A percentile compares a stretch with the other conserved stretches of the same genome.
phyloP scores from a whole-genome alignment of 305 asterid genomes.

The Ruellia speciosa region DNA sequence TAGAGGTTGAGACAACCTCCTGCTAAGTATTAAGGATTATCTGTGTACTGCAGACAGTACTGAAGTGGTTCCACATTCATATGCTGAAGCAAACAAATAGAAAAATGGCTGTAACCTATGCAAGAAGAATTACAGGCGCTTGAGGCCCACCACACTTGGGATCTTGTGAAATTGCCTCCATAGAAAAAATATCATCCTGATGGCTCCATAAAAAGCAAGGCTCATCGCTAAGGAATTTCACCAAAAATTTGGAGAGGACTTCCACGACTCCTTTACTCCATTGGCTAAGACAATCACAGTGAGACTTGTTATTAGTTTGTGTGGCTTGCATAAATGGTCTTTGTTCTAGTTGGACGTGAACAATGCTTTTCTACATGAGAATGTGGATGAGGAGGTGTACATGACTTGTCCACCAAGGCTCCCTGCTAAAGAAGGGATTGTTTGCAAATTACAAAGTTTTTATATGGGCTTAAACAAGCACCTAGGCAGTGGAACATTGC shows the following conservation, averaged over 20 bases:
- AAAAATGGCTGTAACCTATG: not conserved
- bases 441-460: not conserved
- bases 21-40: no score
- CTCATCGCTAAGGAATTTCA: no score
- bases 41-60: no score
- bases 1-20: no score
- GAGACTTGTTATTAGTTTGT: not conserved
- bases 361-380: not conserved
- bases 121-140: not conserved
- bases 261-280: no score
- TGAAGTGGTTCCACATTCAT: no score
- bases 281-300: no score
- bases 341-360: no score
- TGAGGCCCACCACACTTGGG: not conserved
- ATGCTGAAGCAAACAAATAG: not conserved
- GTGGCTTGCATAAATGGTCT: not conserved
- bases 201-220: not conserved
- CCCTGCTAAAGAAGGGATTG: not conserved
- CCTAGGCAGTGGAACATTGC: no score
- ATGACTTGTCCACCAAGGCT: not conserved
- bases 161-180: not conserved
- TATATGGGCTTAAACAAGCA: slow-evolving; percentile 1
- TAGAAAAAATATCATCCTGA: not conserved
- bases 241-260: no score
- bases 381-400: not conserved